phyloP scores from a whole-genome alignment of 2,329 filamentous ascomycete species.

The Drechslerella coelobrocha region DNA sequence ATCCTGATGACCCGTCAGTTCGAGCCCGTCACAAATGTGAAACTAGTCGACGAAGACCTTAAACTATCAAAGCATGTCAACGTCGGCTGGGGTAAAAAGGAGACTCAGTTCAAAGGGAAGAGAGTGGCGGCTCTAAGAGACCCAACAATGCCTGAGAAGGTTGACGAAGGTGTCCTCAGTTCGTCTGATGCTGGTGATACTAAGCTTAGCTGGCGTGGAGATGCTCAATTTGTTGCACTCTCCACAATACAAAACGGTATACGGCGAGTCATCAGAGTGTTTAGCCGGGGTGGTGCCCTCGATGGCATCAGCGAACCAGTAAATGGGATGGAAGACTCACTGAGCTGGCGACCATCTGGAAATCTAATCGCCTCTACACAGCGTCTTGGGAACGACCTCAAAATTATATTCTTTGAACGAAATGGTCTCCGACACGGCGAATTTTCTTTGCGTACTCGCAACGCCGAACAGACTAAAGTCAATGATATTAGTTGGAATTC shows the following conservation, averaged over 20 bases:
- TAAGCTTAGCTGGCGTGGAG: conserved; percentile 89
- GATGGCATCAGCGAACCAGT: conserved; percentile 96
- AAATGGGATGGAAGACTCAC: conserved; percentile 81
- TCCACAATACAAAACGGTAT: conserved; percentile 74
- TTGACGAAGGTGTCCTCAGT: conserved; percentile 82
- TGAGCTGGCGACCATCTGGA: conserved; percentile 91
- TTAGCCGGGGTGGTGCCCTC: conserved; percentile 84
- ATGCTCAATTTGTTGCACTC: conserved; percentile 87
- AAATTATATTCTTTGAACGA: conserved; percentile 93
- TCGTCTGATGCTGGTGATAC: conserved; percentile 73
- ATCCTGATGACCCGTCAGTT: conserved; percentile 93
- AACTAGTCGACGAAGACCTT: conserved; percentile 76
- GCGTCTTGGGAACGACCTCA: conserved; percentile 70
- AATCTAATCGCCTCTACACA: conserved; percentile 90
- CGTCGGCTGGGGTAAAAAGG: conserved; percentile 97
- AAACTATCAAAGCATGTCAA: conserved; percentile 91
- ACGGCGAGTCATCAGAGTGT: conserved; percentile 85
- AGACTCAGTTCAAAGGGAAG: conserved; percentile 96
- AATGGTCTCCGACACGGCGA: conserved; percentile 97
- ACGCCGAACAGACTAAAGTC: conserved; percentile 64
- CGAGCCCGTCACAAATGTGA: conserved; percentile 78
- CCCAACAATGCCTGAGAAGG: conserved; percentile 89
- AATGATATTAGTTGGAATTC: conserved; percentile 83
- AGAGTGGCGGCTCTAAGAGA: conserved; percentile 85
- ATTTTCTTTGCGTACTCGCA: conserved; percentile 76